Evolutionary conservation across 495 filamentous ascomycete species (phyloP).

Genomic region (Aspergillus bertholletiae): DNA sequence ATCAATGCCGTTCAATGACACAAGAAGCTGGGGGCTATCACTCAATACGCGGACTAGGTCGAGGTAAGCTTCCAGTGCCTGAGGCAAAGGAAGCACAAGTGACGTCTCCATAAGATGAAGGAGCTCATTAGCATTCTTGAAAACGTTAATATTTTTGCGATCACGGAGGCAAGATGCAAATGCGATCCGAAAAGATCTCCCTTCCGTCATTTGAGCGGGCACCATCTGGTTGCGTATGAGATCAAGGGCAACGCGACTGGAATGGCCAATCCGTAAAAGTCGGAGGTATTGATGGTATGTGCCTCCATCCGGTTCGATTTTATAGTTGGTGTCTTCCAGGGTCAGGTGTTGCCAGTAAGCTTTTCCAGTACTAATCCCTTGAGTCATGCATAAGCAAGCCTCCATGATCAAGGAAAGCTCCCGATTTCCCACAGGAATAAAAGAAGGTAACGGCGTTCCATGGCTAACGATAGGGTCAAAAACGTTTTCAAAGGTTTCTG

Average conservation of each 20-base stretch:
- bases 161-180: constrained; percentile 67
- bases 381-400: constrained; percentile 44
- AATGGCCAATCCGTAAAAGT: constrained; percentile 59
- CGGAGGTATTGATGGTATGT: constrained; percentile 66
- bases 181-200: constrained; percentile 65
- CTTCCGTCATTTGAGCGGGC: constrained; percentile 30
- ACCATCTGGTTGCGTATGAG: constrained; percentile 48
- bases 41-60: constrained; percentile 20
- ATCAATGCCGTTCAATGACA: constrained; percentile 25
- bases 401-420: constrained; percentile 67
- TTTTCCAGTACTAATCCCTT: constrained; percentile 34
- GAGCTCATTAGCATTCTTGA: constrained; percentile 53
- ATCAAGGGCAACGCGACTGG: constrained; percentile 50
- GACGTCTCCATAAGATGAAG: constrained; percentile 51
- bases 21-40: constrained; percentile 28
- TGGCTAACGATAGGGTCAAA: constrained; percentile 29
- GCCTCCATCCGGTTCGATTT: constrained; percentile 62
- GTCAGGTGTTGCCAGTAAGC: constrained; percentile 77
- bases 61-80: constrained; percentile 30
- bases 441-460: constrained; percentile 6
- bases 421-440: constrained; percentile 54
- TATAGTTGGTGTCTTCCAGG: constrained; percentile 28
- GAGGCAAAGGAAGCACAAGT: constrained; percentile 32
- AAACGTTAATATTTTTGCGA: constrained; percentile 60
- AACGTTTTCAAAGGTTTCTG: constrained; percentile 31